Percentiles rank a stretch among this genome's conserved stretches.
Evolutionary conservation across 768 basidiomycete species (phyloP).

Genomic region (Tricholoma terreum): DNA sequence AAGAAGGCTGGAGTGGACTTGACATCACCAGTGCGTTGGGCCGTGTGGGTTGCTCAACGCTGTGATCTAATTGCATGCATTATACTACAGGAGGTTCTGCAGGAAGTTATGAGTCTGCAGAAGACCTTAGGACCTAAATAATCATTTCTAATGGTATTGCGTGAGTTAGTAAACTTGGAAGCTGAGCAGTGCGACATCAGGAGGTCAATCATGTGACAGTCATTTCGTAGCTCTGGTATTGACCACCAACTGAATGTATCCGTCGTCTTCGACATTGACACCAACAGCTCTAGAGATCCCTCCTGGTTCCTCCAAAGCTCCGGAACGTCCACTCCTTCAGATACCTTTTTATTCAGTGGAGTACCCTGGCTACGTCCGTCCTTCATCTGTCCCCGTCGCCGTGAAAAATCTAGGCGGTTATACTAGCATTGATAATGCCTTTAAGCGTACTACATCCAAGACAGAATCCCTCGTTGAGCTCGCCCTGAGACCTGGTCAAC

Average conservation of each 20-base stretch:
- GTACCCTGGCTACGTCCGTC: slow-evolving; percentile 82
- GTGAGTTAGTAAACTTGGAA: neutral
- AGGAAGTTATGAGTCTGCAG: slow-evolving; percentile 35
- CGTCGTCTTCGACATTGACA: slow-evolving; percentile 3
- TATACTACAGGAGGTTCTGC: slow-evolving; percentile 43
- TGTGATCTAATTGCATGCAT: neutral
- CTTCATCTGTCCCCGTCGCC: slow-evolving; percentile 57
- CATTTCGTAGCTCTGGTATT: neutral
- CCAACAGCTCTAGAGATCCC: neutral
- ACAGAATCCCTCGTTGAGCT: slow-evolving; percentile 72
- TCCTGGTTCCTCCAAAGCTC: slow-evolving; percentile 16
- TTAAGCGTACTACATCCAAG: slow-evolving; percentile 65
- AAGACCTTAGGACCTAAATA: slow-evolving; percentile 19
- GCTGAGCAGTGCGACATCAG: neutral
- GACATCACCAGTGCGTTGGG: slow-evolving; percentile 43
- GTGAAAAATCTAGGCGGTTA: slow-evolving; percentile 70
- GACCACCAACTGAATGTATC: slow-evolving; percentile 10
- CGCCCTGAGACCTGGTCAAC: slow-evolving; percentile 66
- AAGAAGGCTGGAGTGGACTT: slow-evolving; percentile 61
- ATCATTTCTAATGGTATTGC: neutral
- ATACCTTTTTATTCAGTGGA: slow-evolving; percentile 77
- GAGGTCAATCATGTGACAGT: neutral
- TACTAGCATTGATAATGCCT: slow-evolving; percentile 67
- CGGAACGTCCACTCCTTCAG: slow-evolving; percentile 47
- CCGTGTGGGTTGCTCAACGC: neutral